These are phyloP conservation scores for Balansia obtecta DNA, from an alignment of 2,329 filamentous ascomycete genomes.

Conservation along the genomic window DNA sequence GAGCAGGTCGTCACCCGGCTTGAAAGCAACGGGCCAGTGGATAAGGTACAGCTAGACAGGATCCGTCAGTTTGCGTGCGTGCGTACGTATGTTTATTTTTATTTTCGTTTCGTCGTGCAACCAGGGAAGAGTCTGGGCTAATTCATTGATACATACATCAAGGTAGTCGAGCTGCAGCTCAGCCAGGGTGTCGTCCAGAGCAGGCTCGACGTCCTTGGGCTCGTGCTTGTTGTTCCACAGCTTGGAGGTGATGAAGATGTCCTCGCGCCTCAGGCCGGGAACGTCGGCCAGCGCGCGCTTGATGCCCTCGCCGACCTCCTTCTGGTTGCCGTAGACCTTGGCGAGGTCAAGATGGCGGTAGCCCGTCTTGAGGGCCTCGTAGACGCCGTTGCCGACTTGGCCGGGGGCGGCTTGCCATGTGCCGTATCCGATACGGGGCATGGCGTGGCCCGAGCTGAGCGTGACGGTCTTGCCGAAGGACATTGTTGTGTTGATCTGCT, in stretches of 20 bases:
- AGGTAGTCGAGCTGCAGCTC: slow-evolving; percentile 45
- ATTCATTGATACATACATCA: slow-evolving; percentile 24
- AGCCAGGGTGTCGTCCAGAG: slow-evolving; percentile 41
- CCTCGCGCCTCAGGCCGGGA: slow-evolving; percentile 38
- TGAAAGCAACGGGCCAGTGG: slow-evolving; percentile 46
- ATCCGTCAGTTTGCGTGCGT: no score
- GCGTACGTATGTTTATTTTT: no score
- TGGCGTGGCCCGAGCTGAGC: slow-evolving; percentile 52
- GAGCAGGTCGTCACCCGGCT: slow-evolving; percentile 28
- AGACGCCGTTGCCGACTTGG: slow-evolving; percentile 52
- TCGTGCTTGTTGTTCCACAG: slow-evolving; percentile 48
- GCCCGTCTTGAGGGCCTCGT: slow-evolving; percentile 47
- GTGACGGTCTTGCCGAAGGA: slow-evolving; percentile 43
- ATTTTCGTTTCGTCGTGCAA: no score
- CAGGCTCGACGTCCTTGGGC: slow-evolving; percentile 44
- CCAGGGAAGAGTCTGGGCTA: neutral
- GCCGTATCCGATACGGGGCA: slow-evolving; percentile 46
- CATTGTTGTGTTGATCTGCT: no score
- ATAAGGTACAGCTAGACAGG: slow-evolving; percentile 43
- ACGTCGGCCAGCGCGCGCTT: slow-evolving; percentile 32
- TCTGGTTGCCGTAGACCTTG: slow-evolving; percentile 52
- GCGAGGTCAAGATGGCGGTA: slow-evolving; percentile 49
- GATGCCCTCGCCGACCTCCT: slow-evolving; percentile 44
- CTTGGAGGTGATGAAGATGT: slow-evolving; percentile 57
- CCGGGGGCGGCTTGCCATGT: slow-evolving; percentile 58